phyloP scores from a whole-genome alignment of 345 rosid genomes.

The Noccaea caerulescens region DNA sequence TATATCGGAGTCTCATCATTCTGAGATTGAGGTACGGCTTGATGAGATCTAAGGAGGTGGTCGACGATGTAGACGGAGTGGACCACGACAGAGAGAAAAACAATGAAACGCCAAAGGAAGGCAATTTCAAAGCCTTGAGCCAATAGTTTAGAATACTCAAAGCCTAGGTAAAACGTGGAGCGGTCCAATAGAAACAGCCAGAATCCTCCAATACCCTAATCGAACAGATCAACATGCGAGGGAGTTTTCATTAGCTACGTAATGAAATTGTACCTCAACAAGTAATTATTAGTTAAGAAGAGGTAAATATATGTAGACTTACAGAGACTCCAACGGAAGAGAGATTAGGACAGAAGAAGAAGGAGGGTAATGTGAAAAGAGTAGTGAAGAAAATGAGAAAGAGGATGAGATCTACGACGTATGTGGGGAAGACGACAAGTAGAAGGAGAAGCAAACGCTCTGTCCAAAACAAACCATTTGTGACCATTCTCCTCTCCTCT shows the following conservation, averaged over 20 bases:
- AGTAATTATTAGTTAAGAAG: neutral
- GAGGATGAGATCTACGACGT: neutral
- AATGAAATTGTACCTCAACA: neutral
- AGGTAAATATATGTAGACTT: slow-evolving; percentile 4
- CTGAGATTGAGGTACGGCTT: slow-evolving; percentile 10
- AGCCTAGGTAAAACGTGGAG: slow-evolving; percentile 27
- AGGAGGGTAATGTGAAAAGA: slow-evolving; percentile 11
- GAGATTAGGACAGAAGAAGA: slow-evolving; percentile 18
- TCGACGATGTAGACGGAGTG: slow-evolving; percentile 21
- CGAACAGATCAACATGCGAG: neutral
- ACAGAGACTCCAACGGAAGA: slow-evolving; percentile 33
- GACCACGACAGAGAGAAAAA: slow-evolving; percentile 22
- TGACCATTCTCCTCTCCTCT: neutral
- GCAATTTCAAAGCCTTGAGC: slow-evolving; percentile 24
- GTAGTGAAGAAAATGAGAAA: neutral
- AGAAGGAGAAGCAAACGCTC: slow-evolving; percentile 31
- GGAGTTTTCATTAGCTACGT: neutral
- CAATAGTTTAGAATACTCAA: slow-evolving; percentile 16
- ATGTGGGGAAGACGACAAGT: slow-evolving; percentile 29
- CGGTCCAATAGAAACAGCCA: slow-evolving; percentile 34
- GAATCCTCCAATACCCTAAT: slow-evolving; percentile 36
- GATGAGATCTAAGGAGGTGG: slow-evolving; percentile 23
- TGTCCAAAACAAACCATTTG: neutral
- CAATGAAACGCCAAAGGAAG: slow-evolving; percentile 34
- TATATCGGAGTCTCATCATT: slow-evolving; percentile 14